Evolutionary conservation across 2,329 filamentous ascomycete genomes (phyloP), one percentile per base, ranked within the genome.

Genomic region (Alternaria sp.): DNA sequence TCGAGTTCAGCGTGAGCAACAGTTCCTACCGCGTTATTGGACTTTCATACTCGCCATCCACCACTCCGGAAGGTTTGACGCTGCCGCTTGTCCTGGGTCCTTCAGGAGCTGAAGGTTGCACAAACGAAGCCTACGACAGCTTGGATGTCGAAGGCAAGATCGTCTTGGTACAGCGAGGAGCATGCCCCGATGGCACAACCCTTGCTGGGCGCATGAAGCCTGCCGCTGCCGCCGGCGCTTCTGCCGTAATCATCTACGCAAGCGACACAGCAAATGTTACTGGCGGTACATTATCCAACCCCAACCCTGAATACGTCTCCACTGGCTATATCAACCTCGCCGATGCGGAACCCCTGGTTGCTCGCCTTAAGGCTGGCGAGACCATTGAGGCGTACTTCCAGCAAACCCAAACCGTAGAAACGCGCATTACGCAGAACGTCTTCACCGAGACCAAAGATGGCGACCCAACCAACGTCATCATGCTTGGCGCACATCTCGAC

Each of bases 21-120:
- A 73, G 72, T 3, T 68, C 71, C 4, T 78, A 80, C 60, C 76
- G 79, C 50, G 78, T 82, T 16, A 75, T 77, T 45, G 81, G 80
- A 4, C 70, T 85, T 41, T 81, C 81, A 1, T 84, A 83, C 73
- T 83, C 81, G 9, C 82, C 81, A 0, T 84, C 83, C 4, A 85
- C 83, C 1, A 75, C 77, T 14, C 70, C 77, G 2, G 80, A 82
- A 57, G 82, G 82, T 3, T 60, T 85, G 55, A 82, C 79, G 6
- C 74, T 77, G 5, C 72, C 75, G 18, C 69, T 83, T 5, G 79
- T 80, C 4, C 73, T 80, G 16, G 82, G 81, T 0, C 77, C 80
- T 2, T 69, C 74, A 18, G 81, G 80, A 5, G 66, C 71, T 2
- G 78, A 70, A n/a, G 81, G 75, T 2, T 83, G 81, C 69, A 76